Conservation (phyloP, 2,329 filamentous ascomycete genomes). For the Exophiala oligosperma region DNA sequence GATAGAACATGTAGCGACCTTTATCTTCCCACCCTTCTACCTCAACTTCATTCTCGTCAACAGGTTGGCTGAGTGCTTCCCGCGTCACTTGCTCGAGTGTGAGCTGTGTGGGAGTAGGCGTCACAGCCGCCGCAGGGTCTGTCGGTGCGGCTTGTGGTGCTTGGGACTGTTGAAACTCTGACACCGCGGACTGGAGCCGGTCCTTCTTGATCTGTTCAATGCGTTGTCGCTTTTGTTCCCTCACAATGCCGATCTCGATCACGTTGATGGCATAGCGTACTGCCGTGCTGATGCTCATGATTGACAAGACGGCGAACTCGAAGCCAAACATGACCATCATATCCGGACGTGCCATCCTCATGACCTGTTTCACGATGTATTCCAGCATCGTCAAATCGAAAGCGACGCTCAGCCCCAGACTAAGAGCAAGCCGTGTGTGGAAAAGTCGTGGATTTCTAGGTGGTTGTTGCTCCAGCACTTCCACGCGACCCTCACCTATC, state of each 20-base stretch:
- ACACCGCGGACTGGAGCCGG: constrained; percentile 32
- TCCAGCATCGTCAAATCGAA: constrained; percentile 80
- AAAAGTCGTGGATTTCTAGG: constrained; percentile 85
- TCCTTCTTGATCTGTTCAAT: constrained; percentile 68
- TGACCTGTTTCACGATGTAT: constrained; percentile 79
- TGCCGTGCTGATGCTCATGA: constrained; percentile 76
- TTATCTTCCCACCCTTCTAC: constrained; percentile 96
- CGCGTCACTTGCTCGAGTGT: constrained; percentile 21
- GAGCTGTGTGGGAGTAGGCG: constrained; percentile 17
- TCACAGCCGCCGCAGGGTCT: constrained; percentile 35
- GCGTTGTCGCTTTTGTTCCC: constrained; percentile 69
- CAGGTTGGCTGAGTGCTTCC: constrained; percentile 47
- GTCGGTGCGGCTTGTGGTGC: constrained; percentile 28
- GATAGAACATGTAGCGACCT: constrained; percentile 83
- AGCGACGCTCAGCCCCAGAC: constrained; percentile 72
- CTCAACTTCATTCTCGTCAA: constrained; percentile 92
- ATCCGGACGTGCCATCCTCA: constrained; percentile 84
- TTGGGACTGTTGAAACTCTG: constrained; percentile 20
- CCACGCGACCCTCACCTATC: constrained; percentile 94
- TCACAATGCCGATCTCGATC: constrained; percentile 72
- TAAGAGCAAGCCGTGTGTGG: constrained; percentile 77
- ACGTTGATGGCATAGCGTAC: constrained; percentile 77
- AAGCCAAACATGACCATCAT: constrained; percentile 99
- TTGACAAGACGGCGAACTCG: constrained; percentile 85
- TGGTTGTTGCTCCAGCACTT: constrained; percentile 92